Percentiles rank a stretch among this genome's conserved stretches.
Evolutionary conservation across 192 early-diverging fungal species (phyloP).

Genomic region (Anaeromyces robustus): DNA sequence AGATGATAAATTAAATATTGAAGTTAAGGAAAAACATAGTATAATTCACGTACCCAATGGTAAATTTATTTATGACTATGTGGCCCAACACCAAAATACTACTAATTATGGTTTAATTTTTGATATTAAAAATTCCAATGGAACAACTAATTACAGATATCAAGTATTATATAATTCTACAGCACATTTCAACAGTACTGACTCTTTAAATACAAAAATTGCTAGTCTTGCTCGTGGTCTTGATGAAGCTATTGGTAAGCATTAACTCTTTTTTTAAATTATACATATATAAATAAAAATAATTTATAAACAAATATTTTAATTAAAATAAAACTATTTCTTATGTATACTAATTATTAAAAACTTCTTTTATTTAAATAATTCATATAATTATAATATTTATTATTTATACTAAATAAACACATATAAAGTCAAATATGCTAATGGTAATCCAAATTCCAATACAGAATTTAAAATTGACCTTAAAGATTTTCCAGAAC

Average conservation of each 20-base stretch:
- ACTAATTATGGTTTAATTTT: conserved; percentile 33
- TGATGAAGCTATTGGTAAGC: conserved; percentile 43
- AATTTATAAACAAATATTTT: too few species aligned
- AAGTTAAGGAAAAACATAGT: conserved; percentile 15
- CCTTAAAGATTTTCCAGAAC: conserved; percentile 54
- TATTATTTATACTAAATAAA: neutral
- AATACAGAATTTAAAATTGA: conserved; percentile 17
- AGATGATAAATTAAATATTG: conserved; percentile 4
- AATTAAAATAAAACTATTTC: too few species aligned
- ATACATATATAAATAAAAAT: too few species aligned
- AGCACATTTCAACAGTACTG: conserved; percentile 32
- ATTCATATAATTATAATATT: neutral
- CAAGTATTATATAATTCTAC: conserved; percentile 61
- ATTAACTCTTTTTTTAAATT: too few species aligned
- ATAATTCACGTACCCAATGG: conserved; percentile 33
- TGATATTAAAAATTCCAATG: neutral
- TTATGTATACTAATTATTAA: neutral
- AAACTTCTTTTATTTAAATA: too few species aligned
- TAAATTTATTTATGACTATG: conserved; percentile 55
- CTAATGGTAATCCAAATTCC: conserved; percentile 4
- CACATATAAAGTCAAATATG: conserved; percentile 3
- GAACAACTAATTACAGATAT: conserved; percentile 35
- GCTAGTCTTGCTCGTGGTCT: conserved; percentile 43
- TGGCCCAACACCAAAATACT: conserved; percentile 40
- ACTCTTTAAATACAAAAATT: conserved; percentile 37